phyloP scores from a whole-genome alignment of 2,329 filamentous ascomycete genomes.

The Orbilia oligospora region DNA sequence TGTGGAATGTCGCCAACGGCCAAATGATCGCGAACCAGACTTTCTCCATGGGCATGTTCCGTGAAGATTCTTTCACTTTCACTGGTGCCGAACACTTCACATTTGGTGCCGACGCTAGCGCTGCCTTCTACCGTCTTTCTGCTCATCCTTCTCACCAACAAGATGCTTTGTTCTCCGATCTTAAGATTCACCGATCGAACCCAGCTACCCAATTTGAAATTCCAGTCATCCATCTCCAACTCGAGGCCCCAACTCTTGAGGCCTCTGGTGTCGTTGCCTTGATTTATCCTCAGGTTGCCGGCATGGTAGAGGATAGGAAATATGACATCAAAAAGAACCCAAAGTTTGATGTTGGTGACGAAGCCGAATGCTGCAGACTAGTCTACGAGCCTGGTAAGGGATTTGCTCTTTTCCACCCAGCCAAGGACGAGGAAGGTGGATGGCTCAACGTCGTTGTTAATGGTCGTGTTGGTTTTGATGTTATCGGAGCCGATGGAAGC shows the following conservation, averaged over 20 bases:
- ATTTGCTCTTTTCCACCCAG: constrained; percentile 64
- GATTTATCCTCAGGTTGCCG: constrained; percentile 63
- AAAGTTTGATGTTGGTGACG: constrained; percentile 63
- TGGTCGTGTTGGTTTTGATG: constrained; percentile 64
- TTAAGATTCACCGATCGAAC: constrained; percentile 62
- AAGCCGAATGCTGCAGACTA: constrained; percentile 64
- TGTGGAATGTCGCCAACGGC: constrained; percentile 60
- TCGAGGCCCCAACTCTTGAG: constrained; percentile 62
- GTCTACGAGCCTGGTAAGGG: constrained; percentile 62
- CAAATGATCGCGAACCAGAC: constrained; percentile 53
- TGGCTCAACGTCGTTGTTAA: constrained; percentile 63
- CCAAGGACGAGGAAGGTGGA: constrained; percentile 63
- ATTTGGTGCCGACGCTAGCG: constrained; percentile 61
- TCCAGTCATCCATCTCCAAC: constrained; percentile 62
- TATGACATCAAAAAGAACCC: constrained; percentile 59
- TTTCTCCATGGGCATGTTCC: constrained; percentile 59
- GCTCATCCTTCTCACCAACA: constrained; percentile 62
- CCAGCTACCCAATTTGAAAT: constrained; percentile 61
- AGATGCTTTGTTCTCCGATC: constrained; percentile 62
- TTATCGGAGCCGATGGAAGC: constrained; percentile 61
- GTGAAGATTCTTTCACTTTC: constrained; percentile 60
- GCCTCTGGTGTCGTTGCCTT: constrained; percentile 62
- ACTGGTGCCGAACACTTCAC: constrained; percentile 62
- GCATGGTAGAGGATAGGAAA: constrained; percentile 60
- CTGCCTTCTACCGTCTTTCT: constrained; percentile 63